These are phyloP conservation scores for Pyrenochaeta sp. DNA, from an alignment of 2,329 filamentous ascomycete species.

Conservation along the genomic window DNA sequence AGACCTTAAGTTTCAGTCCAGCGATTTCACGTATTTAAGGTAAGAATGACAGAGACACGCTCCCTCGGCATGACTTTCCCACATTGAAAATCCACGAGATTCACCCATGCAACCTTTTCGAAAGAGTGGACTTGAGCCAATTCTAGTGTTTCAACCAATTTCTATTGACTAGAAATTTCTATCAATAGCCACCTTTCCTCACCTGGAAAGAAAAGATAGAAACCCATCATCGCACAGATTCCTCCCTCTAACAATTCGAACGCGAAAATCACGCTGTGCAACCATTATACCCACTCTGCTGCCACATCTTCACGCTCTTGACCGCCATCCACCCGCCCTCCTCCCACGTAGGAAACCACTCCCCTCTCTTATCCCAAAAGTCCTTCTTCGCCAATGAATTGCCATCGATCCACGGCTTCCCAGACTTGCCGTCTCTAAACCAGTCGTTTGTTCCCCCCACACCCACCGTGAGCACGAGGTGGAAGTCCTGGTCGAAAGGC, in stretches of 20 bases:
- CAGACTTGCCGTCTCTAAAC: conserved; percentile 75
- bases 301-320: conserved; percentile 68
- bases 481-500: conserved; percentile 79
- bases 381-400: conserved; percentile 72
- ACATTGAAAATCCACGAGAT: no score
- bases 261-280: conserved; percentile 38
- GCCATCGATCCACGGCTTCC: conserved; percentile 81
- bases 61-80: no score
- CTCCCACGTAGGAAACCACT: conserved; percentile 77
- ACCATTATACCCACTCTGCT: conserved; percentile 58
- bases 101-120: no score
- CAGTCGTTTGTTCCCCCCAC: conserved; percentile 83
- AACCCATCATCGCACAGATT: no score
- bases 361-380: conserved; percentile 73
- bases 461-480: conserved; percentile 76
- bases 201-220: no score
- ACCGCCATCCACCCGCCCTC: conserved; percentile 69
- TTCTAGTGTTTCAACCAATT: no score
- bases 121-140: no score
- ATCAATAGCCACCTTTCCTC: no score
- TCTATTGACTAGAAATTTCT: no score
- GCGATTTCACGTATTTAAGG: no score
- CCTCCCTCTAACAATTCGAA: neutral
- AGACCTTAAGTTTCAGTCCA: no score
- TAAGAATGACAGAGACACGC: no score